A percentile compares a stretch with the other conserved stretches of the same genome.
These are phyloP conservation scores for Fusarium concolor DNA, from an alignment of 2,329 filamentous ascomycete species.

Conservation along the genomic window DNA sequence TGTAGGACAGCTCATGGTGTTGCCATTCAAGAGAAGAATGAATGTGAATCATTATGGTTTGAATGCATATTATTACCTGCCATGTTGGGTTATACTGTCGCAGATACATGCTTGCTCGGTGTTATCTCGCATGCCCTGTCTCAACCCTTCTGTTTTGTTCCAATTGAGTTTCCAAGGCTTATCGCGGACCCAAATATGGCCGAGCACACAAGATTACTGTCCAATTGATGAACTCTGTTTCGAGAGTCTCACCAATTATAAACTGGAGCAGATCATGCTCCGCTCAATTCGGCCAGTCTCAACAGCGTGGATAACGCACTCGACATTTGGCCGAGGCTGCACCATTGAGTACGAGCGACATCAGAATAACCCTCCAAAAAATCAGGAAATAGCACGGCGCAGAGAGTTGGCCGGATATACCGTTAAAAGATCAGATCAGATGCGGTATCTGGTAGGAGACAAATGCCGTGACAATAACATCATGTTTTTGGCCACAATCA, in stretches of 20 bases:
- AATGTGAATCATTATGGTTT: neutral
- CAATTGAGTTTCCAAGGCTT: slow-evolving; percentile 29
- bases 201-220: slow-evolving; percentile 7
- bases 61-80: neutral
- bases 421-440: slow-evolving; percentile 25
- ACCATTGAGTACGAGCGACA: slow-evolving; percentile 23
- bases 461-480: slow-evolving; percentile 31
- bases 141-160: slow-evolving; percentile 10
- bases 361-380: neutral
- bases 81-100: neutral
- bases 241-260: neutral
- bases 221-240: slow-evolving; percentile 14
- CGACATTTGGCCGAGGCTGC: slow-evolving; percentile 29
- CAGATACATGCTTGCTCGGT: slow-evolving; percentile 16
- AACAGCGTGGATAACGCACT: slow-evolving; percentile 22
- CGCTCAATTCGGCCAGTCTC: slow-evolving; percentile 26
- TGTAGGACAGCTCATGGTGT: neutral
- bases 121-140: slow-evolving; percentile 27
- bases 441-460: slow-evolving; percentile 12
- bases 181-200: slow-evolving; percentile 21
- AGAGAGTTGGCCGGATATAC: slow-evolving; percentile 7
- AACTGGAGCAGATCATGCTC: slow-evolving; percentile 21
- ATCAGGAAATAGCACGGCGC: neutral
- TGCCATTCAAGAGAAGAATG: neutral
- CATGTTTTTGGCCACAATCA: slow-evolving; percentile 20